phyloP scores from a whole-genome alignment of 805 yeast species.

The Wickerhamiella domercqiae region DNA sequence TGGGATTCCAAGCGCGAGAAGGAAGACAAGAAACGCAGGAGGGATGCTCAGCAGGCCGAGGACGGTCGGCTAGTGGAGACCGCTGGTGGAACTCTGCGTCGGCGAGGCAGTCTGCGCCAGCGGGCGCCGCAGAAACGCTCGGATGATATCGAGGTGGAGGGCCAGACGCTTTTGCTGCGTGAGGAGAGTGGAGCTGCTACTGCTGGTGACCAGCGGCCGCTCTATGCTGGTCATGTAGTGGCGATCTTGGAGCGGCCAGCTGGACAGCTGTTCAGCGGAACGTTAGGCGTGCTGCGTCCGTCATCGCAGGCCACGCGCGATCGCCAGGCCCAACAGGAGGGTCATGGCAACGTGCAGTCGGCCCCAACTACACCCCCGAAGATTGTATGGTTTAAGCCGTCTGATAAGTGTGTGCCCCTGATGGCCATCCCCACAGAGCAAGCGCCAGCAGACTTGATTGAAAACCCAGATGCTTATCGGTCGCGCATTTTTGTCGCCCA shows the following conservation, averaged over 20 bases:
- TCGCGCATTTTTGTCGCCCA: slow-evolving; percentile 83
- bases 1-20: slow-evolving; percentile 95
- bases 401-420: slow-evolving; percentile 92
- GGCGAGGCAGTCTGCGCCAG: slow-evolving; percentile 85
- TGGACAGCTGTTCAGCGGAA: slow-evolving; percentile 90
- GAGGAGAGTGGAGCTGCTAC: slow-evolving; percentile 77
- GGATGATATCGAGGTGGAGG: slow-evolving; percentile 97
- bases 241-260: slow-evolving; percentile 97
- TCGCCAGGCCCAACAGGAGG: slow-evolving; percentile 24
- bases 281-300: slow-evolving; percentile 84
- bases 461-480: slow-evolving; percentile 70
- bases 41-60: slow-evolving; percentile 33
- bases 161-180: slow-evolving; percentile 76
- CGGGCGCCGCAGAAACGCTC: slow-evolving; percentile 95
- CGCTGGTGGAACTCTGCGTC: slow-evolving; percentile 30
- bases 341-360: slow-evolving; percentile 17
- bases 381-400: slow-evolving; percentile 98
- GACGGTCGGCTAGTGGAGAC: slow-evolving; percentile 17
- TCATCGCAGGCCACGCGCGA: slow-evolving; percentile 86
- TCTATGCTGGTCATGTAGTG: slow-evolving; percentile 96
- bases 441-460: slow-evolving; percentile 91
- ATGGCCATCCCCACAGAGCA: slow-evolving; percentile 98
- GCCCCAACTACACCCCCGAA: slow-evolving; percentile 37
- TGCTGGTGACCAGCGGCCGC: slow-evolving; percentile 79
- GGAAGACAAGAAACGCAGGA: slow-evolving; percentile 90